These are phyloP conservation scores for Dryadomyces quercus-mongolicae DNA, from an alignment of 2,329 filamentous ascomycete genomes.

Conservation along the genomic window DNA sequence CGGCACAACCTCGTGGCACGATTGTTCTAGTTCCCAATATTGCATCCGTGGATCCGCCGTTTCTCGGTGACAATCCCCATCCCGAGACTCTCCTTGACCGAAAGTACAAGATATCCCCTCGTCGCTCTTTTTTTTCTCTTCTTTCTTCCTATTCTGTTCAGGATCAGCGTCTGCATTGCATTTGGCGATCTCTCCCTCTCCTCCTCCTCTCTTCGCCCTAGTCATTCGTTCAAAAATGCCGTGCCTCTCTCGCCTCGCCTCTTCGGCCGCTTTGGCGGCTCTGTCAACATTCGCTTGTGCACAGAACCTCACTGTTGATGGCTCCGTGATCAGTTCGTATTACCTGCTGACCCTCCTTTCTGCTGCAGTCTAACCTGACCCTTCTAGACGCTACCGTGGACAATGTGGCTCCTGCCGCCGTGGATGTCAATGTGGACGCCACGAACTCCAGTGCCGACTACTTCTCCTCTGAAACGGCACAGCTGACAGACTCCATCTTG, in stretches of 20 bases:
- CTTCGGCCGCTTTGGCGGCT: not conserved
- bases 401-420: slow-evolving; percentile 10
- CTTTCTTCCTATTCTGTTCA: not conserved
- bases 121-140: not conserved
- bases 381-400: slow-evolving; percentile 6
- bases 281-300: not conserved
- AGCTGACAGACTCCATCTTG: slow-evolving; percentile 12
- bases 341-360: not conserved
- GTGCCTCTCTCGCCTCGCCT: not conserved
- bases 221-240: not conserved
- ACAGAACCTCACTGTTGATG: not conserved
- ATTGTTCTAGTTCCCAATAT: too few species aligned
- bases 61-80: too few species aligned
- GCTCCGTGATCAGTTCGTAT: not conserved
- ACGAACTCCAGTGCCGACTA: slow-evolving; percentile 4
- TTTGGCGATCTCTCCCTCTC: not conserved
- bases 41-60: too few species aligned
- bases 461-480: slow-evolving; percentile 13
- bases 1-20: too few species aligned
- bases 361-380: not conserved
- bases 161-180: too few species aligned
- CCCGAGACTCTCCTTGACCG: not conserved
- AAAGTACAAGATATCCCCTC: not conserved
- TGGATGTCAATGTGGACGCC: not conserved
- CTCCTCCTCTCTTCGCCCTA: not conserved